Evolutionary conservation across 192 early-diverging fungal genomes (phyloP).

Genomic region (Dimargaris xerosporica): DNA sequence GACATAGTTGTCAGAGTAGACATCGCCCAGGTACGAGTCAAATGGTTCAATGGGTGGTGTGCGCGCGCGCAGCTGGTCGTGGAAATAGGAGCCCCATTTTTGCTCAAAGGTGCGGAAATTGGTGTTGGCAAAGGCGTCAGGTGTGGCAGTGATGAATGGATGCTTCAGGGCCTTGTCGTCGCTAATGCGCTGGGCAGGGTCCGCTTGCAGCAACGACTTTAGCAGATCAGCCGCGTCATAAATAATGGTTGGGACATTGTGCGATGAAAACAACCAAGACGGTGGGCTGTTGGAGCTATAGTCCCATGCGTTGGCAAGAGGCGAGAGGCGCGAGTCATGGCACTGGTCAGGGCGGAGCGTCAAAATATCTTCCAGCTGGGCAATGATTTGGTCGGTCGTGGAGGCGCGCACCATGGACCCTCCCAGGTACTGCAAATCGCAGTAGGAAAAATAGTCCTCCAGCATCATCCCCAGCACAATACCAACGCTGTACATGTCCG

Average conservation of each 20-base stretch:
- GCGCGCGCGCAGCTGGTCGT: conserved; percentile 8
- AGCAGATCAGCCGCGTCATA: conserved; percentile 47
- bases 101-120: background rate
- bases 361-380: conserved; percentile 33
- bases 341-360: conserved; percentile 15
- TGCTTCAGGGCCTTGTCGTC: conserved; percentile 36
- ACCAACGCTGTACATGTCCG: conserved; percentile 56
- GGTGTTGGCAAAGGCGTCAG: conserved; percentile 3
- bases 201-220: conserved; percentile 32
- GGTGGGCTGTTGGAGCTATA: conserved; percentile 1
- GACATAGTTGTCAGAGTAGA: conserved; percentile 9
- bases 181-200: conserved; percentile 36
- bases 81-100: conserved; percentile 6
- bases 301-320: background rate
- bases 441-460: conserved; percentile 48
- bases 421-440: conserved; percentile 49
- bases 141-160: conserved; percentile 30
- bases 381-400: conserved; percentile 46
- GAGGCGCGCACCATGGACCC: conserved; percentile 42
- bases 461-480: conserved; percentile 58
- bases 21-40: conserved; percentile 3
- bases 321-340: conserved; percentile 17
- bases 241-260: conserved; percentile 29
- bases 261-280: background rate
- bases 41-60: conserved; percentile 10